A percentile compares a stretch with the other conserved stretches of the same genome.
Conservation (phyloP, 2,329 filamentous ascomycete species). For the Colletotrichum tabaci region DNA sequence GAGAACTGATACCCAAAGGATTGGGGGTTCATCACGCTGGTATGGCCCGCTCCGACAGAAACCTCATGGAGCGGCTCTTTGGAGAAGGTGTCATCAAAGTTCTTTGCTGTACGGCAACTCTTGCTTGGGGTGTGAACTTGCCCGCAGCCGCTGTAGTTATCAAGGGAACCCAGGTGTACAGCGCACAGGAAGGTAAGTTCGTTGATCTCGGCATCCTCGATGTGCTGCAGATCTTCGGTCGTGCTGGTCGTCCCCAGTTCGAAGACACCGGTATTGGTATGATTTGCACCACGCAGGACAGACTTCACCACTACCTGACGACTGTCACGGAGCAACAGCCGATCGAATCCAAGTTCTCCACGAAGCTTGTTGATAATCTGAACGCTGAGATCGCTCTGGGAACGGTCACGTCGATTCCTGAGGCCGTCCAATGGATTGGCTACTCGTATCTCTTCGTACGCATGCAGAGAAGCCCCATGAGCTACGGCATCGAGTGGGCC, state of each 20-base stretch:
- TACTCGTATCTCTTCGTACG: conserved; percentile 98
- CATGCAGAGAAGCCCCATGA: conserved; percentile 92
- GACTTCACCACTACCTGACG: conserved; percentile 89
- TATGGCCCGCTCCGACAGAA: conserved; percentile 94
- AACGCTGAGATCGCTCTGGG: conserved; percentile 96
- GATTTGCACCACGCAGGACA: conserved; percentile 97
- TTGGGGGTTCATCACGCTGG: conserved; percentile 97
- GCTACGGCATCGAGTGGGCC: conserved; percentile 95
- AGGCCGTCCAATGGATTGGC: conserved; percentile 97
- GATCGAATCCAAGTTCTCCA: conserved; percentile 96
- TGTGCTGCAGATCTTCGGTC: conserved; percentile 97
- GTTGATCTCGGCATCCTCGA: conserved; percentile 96
- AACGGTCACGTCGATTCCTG: conserved; percentile 93
- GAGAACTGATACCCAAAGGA: conserved; percentile 91
- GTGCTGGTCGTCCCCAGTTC: conserved; percentile 97
- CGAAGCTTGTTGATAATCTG: conserved; percentile 94
- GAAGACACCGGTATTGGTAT: conserved; percentile 98
- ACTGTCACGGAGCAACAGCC: conserved; percentile 96
- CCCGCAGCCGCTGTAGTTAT: conserved; percentile 97
- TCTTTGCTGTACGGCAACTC: conserved; percentile 96
- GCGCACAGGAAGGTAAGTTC: conserved; percentile 95
- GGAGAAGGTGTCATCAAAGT: conserved; percentile 94
- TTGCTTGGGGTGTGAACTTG: conserved; percentile 99
- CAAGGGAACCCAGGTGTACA: conserved; percentile 98
- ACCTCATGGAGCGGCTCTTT: conserved; percentile 95